Evolutionary conservation across 257 asterid genomes (phyloP), one percentile per base, ranked within the genome.

Genomic region (Solanum microdontum): DNA sequence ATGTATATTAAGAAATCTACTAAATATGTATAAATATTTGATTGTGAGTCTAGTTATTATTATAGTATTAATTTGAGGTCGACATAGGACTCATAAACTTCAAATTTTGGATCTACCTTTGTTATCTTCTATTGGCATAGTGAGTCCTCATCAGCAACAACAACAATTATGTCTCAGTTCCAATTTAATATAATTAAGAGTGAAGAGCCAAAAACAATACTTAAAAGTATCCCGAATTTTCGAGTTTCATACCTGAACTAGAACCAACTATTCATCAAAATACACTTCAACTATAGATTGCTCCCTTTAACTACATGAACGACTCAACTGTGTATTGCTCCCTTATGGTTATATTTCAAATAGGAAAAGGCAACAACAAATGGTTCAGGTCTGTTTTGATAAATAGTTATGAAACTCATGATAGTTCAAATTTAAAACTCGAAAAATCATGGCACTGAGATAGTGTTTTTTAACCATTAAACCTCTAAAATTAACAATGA

Each of bases 181-280:
- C 39, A 79, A 80, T 43, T 45, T 43, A 80, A 28, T 80, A 48
- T 80, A 87, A 30, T 88, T 64, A 69, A 89, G 21, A 13, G 21
- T 28, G 74, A 68, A 26, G 34, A 0, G 0, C 0, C 74, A 68
- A 68, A 68, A 68, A 2, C 34, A 28, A 60, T 28, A 24, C 36
- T 8, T 1, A 26, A 26, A 26, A 26, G 36, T 3, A 0, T 26
- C 36, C 36, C 5, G 5, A 12, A 6, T 26, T 26, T 26, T 68
- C 21, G 23, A 68, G 36, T 26, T 24, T 0, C 15, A 10, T 24
- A 64, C 15, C 32, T n/a, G 72, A 64, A 64, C 72, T 64, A 64
- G 13, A 11, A 62, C 0, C 72, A 64, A n/a, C 15, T 0, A 64
- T 64, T 64, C 0, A 64, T 64, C 72, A n/a, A 64, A 64, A 23